Percentiles rank a stretch among this genome's conserved stretches.
Evolutionary conservation across 768 basidiomycete species (phyloP).

Genomic region (Phylloporus arenicola): DNA sequence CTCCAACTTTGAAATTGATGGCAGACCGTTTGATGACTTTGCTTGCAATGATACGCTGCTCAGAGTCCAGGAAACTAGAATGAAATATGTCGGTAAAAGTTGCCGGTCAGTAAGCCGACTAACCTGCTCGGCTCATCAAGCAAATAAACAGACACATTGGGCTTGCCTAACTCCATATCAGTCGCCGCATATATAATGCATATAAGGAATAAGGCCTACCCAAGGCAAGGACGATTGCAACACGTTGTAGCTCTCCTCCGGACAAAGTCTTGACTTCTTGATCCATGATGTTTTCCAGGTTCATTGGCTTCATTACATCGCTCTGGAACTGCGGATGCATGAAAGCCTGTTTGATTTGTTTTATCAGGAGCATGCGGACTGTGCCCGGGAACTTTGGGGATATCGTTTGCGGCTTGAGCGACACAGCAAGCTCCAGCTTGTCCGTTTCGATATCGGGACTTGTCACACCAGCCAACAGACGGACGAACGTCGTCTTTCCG

Average conservation of each 20-base stretch:
- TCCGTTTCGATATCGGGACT: slow-evolving; percentile 76
- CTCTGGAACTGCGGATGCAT: slow-evolving; percentile 99
- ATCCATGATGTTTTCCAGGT: slow-evolving; percentile 88
- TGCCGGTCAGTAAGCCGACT: slow-evolving; percentile 16
- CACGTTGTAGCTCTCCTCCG: slow-evolving; percentile 96
- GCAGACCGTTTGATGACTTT: slow-evolving; percentile 93
- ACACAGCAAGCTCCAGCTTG: slow-evolving; percentile 80
- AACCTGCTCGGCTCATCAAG: slow-evolving; percentile 90
- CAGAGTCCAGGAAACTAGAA: slow-evolving; percentile 88
- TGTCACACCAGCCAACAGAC: slow-evolving; percentile 86
- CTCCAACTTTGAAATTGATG: not conserved
- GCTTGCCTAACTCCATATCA: slow-evolving; percentile 47
- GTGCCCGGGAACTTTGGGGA: slow-evolving; percentile 96
- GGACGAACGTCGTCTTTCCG: slow-evolving; percentile 97
- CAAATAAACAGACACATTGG: slow-evolving; percentile 83
- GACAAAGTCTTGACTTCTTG: slow-evolving; percentile 98
- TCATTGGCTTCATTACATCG: slow-evolving; percentile 98
- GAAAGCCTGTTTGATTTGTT: slow-evolving; percentile 91
- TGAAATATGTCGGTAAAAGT: slow-evolving; percentile 2
- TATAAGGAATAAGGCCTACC: slow-evolving; percentile 39
- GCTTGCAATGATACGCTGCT: slow-evolving; percentile 97
- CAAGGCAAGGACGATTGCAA: slow-evolving; percentile 90
- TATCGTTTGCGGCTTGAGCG: slow-evolving; percentile 97
- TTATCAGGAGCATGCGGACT: slow-evolving; percentile 91
- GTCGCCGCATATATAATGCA: not conserved